Conservation (phyloP, 768 basidiomycete species). For the Mycena maculata region DNA sequence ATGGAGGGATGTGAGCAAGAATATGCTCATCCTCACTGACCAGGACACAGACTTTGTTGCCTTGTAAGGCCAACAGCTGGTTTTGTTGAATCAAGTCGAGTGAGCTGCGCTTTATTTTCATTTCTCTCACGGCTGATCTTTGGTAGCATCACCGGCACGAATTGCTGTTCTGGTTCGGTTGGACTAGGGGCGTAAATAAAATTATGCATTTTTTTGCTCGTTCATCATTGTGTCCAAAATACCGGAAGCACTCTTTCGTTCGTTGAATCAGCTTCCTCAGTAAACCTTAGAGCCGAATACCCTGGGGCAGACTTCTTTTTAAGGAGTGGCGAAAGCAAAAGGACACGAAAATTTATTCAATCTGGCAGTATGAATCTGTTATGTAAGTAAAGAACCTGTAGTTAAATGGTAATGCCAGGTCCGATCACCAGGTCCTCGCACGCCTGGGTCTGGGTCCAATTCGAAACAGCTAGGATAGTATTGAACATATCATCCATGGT, state of each 20-base stretch:
- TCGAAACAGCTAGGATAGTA: background rate
- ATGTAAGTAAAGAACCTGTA: too few relatives aligned
- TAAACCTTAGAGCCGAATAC: too few relatives aligned
- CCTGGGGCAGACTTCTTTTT: too few relatives aligned
- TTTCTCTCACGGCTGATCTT: background rate
- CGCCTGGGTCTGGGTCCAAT: constrained; percentile 20
- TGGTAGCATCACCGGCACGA: constrained; percentile 25
- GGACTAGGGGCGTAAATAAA: constrained; percentile 24
- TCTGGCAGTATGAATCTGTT: too few relatives aligned
- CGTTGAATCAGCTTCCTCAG: too few relatives aligned
- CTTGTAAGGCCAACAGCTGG: constrained; percentile 24
- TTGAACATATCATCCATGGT: background rate
- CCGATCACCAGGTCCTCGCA: constrained; percentile 20
- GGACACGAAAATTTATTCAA: too few relatives aligned
- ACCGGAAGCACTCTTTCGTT: too few relatives aligned
- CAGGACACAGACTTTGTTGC: constrained; percentile 31
- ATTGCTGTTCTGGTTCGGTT: constrained; percentile 35
- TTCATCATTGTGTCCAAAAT: too few relatives aligned
- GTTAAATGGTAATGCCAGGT: background rate
- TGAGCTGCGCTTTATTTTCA: background rate
- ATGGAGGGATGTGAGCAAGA: constrained; percentile 25
- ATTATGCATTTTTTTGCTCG: background rate
- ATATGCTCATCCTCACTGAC: constrained; percentile 33
- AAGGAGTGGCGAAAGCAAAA: too few relatives aligned
- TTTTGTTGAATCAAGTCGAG: constrained; percentile 29